phyloP scores from a whole-genome alignment of 768 basidiomycete species.

The Phylloporus rhodoxanthus region DNA sequence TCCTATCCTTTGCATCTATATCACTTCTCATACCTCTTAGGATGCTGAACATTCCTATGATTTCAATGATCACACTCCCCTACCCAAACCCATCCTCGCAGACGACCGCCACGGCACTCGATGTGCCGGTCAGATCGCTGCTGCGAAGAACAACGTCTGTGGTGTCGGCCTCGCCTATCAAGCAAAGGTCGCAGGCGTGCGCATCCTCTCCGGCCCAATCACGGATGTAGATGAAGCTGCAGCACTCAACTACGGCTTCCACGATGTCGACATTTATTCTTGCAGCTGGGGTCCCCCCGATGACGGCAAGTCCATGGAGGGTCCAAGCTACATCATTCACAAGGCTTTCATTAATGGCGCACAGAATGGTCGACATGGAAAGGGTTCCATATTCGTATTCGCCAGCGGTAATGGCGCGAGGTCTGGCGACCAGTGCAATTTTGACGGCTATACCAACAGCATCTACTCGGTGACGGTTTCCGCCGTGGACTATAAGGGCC shows the following conservation, averaged over 20 bases:
- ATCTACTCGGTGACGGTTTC: constrained; percentile 95
- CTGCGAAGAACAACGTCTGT: constrained; percentile 86
- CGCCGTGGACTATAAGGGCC: constrained; percentile 88
- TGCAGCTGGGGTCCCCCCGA: constrained; percentile 99
- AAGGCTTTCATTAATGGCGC: constrained; percentile 94
- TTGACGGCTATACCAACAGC: constrained; percentile 98
- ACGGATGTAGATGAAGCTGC: constrained; percentile 94
- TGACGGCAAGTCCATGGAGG: constrained; percentile 92
- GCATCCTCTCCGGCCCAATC: constrained; percentile 92
- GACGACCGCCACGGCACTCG: constrained; percentile 98
- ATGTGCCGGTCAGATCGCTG: constrained; percentile 95
- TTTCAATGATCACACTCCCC: constrained; percentile 86
- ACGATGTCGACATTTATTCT: constrained; percentile 84
- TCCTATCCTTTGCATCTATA: not conserved
- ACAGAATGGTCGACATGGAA: constrained; percentile 80
- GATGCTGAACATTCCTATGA: constrained; percentile 86
- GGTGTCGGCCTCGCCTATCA: constrained; percentile 92
- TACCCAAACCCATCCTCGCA: constrained; percentile 80
- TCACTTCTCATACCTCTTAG: constrained; percentile 36
- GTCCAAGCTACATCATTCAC: constrained; percentile 81
- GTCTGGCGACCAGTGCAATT: constrained; percentile 94
- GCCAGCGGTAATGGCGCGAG: constrained; percentile 95
- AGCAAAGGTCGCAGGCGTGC: constrained; percentile 87
- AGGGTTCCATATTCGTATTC: constrained; percentile 93
- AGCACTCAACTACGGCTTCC: constrained; percentile 89